Evolutionary conservation across 208 protist genomes (phyloP).

Genomic region (Trypanosoma boissoni): DNA sequence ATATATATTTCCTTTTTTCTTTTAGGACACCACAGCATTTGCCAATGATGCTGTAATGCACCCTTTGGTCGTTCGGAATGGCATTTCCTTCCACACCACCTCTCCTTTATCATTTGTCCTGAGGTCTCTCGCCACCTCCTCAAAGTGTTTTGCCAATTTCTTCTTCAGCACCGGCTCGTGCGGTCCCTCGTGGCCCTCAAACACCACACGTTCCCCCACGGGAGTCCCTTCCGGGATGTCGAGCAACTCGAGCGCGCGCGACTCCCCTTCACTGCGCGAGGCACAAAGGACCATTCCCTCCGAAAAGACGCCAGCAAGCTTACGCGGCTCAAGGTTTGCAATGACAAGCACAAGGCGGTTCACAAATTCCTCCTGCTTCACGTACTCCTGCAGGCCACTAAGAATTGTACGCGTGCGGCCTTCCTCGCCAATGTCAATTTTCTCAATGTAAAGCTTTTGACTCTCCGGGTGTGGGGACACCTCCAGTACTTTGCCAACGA

Average conservation of each 20-base stretch:
- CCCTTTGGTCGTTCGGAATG: constrained; percentile 64
- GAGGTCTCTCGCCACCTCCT: constrained; percentile 77
- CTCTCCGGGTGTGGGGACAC: constrained; percentile 89
- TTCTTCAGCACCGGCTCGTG: constrained; percentile 86
- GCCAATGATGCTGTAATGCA: constrained; percentile 58
- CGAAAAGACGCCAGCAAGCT: constrained; percentile 88
- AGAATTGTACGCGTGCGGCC: constrained; percentile 85
- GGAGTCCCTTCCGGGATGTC: constrained; percentile 77
- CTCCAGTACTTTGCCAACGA: constrained; percentile 84
- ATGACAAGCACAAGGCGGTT: constrained; percentile 86
- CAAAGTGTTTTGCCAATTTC: constrained; percentile 91
- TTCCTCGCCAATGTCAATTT: constrained; percentile 92
- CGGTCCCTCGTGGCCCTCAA: constrained; percentile 78
- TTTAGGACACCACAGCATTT: constrained; percentile 66
- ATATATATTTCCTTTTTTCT: neutral
- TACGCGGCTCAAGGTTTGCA: constrained; percentile 92
- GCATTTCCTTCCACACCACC: constrained; percentile 66
- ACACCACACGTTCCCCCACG: constrained; percentile 88
- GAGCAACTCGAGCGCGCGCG: constrained; percentile 74
- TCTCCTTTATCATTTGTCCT: constrained; percentile 64
- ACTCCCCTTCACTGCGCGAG: constrained; percentile 47
- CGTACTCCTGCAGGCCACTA: constrained; percentile 87
- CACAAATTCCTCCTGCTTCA: constrained; percentile 80
- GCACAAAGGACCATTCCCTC: constrained; percentile 94
- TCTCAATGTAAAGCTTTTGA: constrained; percentile 90